These are phyloP conservation scores for Paecilomyces fulvus DNA, from an alignment of 2,329 filamentous ascomycete species.

Conservation along the genomic window DNA sequence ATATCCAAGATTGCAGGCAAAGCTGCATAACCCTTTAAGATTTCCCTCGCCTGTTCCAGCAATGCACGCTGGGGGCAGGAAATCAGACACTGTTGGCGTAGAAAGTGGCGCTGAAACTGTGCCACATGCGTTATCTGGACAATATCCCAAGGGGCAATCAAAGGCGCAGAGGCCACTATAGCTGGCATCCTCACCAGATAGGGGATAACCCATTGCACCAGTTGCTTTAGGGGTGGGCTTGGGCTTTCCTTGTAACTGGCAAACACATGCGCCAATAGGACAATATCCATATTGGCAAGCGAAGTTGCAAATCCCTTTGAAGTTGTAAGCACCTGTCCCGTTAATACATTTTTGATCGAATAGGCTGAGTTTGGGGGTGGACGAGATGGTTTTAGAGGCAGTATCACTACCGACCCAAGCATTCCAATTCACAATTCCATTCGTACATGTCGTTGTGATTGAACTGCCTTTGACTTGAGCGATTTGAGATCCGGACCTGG, in stretches of 20 bases:
- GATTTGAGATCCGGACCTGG: not conserved
- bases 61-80: not conserved
- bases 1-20: constrained; percentile 4
- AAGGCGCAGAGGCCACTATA: constrained; percentile 11
- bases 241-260: constrained; percentile 10
- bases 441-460: not conserved
- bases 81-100: not conserved
- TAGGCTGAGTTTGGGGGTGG: constrained; percentile 3
- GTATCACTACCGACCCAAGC: not conserved
- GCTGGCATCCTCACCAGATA: constrained; percentile 6
- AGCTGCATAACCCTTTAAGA: constrained; percentile 7
- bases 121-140: constrained; percentile 5
- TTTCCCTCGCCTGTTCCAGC: not conserved
- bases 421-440: not conserved
- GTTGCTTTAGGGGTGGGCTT: constrained; percentile 1
- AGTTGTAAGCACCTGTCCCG: constrained; percentile 8
- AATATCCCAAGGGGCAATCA: constrained; percentile 9
- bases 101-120: not conserved
- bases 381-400: not conserved
- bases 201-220: constrained; percentile 11
- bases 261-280: constrained; percentile 15
- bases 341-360: constrained; percentile 12
- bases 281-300: constrained; percentile 21
- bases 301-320: constrained; percentile 16
- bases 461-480: not conserved